Conservation (phyloP, 768 basidiomycete species). For the Filobasidium wieringae region DNA sequence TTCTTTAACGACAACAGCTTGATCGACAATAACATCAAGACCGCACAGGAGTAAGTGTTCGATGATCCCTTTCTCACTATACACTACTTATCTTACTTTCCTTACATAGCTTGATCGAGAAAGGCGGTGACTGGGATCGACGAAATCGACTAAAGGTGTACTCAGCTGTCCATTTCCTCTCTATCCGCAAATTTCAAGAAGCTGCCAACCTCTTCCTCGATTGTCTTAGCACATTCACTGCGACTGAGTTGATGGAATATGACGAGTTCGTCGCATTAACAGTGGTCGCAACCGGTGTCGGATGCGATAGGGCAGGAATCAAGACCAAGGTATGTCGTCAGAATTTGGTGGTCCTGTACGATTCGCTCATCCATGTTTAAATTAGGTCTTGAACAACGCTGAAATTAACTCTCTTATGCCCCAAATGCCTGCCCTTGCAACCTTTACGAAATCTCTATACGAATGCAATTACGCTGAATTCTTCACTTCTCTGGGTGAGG, state of each 20-base stretch:
- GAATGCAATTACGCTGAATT: constrained; percentile 91
- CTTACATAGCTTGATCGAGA: constrained; percentile 61
- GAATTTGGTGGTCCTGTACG: not conserved
- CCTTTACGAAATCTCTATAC: constrained; percentile 74
- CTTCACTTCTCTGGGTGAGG: constrained; percentile 71
- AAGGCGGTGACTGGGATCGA: constrained; percentile 97
- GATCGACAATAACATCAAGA: constrained; percentile 57
- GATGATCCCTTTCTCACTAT: not conserved
- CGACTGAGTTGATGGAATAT: constrained; percentile 74
- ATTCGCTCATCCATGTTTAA: not conserved
- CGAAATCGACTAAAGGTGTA: constrained; percentile 95
- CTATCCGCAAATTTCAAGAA: constrained; percentile 81
- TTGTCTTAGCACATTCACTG: constrained; percentile 86
- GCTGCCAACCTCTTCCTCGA: constrained; percentile 79
- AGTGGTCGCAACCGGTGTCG: constrained; percentile 65
- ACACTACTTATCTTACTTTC: not conserved
- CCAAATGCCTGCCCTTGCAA: constrained; percentile 67
- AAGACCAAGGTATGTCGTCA: constrained; percentile 64
- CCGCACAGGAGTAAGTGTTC: constrained; percentile 62
- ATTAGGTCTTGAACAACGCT: constrained; percentile 66
- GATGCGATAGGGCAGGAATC: constrained; percentile 67
- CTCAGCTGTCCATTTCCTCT: constrained; percentile 67
- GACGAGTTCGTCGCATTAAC: constrained; percentile 80
- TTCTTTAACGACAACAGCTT: constrained; percentile 72
- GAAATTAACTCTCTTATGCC: constrained; percentile 79